phyloP scores from a whole-genome alignment of 1,284 basidiomycete species.

The Gastroboletus turbinatus region DNA sequence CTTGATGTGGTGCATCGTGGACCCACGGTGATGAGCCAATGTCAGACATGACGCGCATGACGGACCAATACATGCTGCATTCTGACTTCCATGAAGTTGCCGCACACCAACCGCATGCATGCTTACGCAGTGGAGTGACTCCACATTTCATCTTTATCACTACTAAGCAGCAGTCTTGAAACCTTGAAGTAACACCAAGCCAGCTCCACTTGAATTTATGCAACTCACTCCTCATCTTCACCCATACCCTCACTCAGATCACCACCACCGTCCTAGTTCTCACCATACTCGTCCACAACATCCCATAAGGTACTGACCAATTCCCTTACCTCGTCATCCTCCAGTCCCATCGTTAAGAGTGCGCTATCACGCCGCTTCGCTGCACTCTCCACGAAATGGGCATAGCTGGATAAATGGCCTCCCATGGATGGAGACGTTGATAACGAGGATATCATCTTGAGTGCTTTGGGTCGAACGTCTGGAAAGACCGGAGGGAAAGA shows the following conservation, averaged over 20 bases:
- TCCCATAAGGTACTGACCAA: constrained; percentile 53
- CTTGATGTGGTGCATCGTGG: neutral
- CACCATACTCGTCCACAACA: constrained; percentile 47
- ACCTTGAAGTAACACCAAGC: neutral
- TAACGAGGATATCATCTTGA: constrained; percentile 28
- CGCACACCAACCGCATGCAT: neutral
- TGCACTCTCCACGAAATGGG: constrained; percentile 41
- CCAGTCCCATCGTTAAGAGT: constrained; percentile 36
- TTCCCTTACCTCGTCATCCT: constrained; percentile 50
- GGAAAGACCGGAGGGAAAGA: constrained; percentile 49
- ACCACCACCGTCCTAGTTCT: constrained; percentile 21
- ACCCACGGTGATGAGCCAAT: neutral
- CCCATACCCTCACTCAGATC: constrained; percentile 23
- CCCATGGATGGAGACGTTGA: constrained; percentile 34
- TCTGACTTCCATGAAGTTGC: neutral
- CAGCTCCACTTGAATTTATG: neutral
- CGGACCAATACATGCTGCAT: neutral
- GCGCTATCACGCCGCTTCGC: constrained; percentile 29
- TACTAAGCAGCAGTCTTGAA: neutral
- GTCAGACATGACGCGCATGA: neutral
- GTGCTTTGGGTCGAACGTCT: constrained; percentile 17
- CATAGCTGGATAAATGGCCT: constrained; percentile 42
- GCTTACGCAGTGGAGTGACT: neutral
- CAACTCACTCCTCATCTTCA: constrained; percentile 28
- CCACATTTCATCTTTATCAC: neutral